Conservation (phyloP, 768 basidiomycete species). For the Auriscalpium microsporum region DNA sequence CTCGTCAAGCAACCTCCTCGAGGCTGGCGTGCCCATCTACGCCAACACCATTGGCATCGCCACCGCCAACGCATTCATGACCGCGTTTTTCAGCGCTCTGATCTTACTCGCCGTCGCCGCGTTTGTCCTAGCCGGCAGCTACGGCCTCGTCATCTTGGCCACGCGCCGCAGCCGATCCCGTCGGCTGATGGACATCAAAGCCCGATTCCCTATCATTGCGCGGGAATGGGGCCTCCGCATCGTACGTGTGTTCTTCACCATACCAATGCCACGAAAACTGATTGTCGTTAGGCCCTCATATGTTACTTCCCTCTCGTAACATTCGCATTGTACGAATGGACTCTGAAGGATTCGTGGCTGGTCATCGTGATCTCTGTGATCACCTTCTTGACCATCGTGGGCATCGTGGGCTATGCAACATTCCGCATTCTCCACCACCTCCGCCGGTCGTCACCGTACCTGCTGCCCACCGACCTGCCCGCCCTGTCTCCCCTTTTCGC, state of each 20-base stretch:
- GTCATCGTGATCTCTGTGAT: slow-evolving; percentile 73
- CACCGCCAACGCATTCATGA: slow-evolving; percentile 85
- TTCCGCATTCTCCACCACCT: slow-evolving; percentile 42
- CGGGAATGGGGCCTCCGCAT: slow-evolving; percentile 57
- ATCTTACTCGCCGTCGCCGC: slow-evolving; percentile 56
- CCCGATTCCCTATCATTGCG: slow-evolving; percentile 38
- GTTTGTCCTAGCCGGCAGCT: slow-evolving; percentile 43
- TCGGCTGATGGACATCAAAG: slow-evolving; percentile 15
- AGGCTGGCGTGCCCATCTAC: slow-evolving; percentile 78
- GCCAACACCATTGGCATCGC: slow-evolving; percentile 71
- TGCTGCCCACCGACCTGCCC: slow-evolving; percentile 32
- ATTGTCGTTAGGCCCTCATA: slow-evolving; percentile 44
- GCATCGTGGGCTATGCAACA: slow-evolving; percentile 40
- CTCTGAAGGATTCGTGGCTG: slow-evolving; percentile 81
- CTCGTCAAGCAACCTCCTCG: slow-evolving; percentile 54
- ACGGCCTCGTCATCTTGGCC: slow-evolving; percentile 27
- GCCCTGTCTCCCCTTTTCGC: slow-evolving; percentile 54
- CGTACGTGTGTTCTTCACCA: slow-evolving; percentile 38
- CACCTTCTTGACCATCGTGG: slow-evolving; percentile 43
- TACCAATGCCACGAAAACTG: neutral
- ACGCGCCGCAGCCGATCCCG: slow-evolving; percentile 13
- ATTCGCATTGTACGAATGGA: slow-evolving; percentile 89
- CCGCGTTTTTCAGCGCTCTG: slow-evolving; percentile 68
- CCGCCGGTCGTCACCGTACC: slow-evolving; percentile 29
- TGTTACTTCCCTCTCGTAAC: slow-evolving; percentile 60